Evolutionary conservation across 306 rosid genomes (phyloP), one percentile per base, ranked within the genome.

Genomic region (Vicia sativa): DNA sequence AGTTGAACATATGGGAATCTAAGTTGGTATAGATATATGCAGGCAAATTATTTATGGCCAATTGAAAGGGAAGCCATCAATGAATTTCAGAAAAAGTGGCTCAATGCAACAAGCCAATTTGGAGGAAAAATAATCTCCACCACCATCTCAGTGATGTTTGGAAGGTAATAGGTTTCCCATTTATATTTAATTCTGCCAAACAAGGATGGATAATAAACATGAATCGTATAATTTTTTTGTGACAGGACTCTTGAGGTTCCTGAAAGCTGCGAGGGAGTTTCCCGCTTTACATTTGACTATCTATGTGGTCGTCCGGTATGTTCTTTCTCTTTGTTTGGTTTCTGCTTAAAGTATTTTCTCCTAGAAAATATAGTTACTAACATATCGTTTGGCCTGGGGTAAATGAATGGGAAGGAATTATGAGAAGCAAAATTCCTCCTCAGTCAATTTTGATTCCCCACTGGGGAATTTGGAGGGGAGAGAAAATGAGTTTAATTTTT

Each of bases 221-320:
- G 45, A 58, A 60, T 56, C 25, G 44, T 52, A 12, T 44, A 34
- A 38, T 39, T 78, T 54, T 37, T 67, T 77, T 77, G 10, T 11
- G 41, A 65, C 85, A 92, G 98, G 84, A 71, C 77, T 35, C 75
- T 93, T 79, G 96, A 83, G 78, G 98, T 90, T 82, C 78, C 83
- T 48, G 78, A 93, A 88, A 83, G 96, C 80, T 88, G 91, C 49
- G 70, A 79, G 67, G 98, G 97, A 80, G 86, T 83, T 76, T 93
- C 96, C 15, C 86, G 96, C 61, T 86, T 93, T 83, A 69, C 96
- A 54, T 93, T 93, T 73, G 95, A 90, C 42, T 70, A 87, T 85
- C 88, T 93, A 14, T 93, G 98, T 70, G 96, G 98, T 48, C 95
- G 49, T 29, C 98, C 96, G 85, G 97, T 91, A 85, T 50, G 26